phyloP scores from a whole-genome alignment of 129 eudicot species.

The Erigeron canadensis region DNA sequence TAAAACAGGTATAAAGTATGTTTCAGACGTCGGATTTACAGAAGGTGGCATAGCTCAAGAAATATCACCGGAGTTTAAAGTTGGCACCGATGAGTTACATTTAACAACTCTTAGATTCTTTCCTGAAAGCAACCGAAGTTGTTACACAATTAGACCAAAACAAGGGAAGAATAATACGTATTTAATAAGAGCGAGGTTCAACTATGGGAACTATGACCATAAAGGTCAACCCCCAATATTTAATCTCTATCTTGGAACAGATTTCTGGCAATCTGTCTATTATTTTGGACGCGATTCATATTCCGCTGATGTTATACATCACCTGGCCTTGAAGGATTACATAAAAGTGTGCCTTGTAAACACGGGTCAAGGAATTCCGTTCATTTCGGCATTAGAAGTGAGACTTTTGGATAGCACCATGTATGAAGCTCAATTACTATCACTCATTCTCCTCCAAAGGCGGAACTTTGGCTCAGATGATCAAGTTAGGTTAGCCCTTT shows the following conservation, averaged over 20 bases:
- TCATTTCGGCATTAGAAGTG: conserved; percentile 31
- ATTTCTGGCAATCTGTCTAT: conserved; percentile 33
- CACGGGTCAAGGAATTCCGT: conserved; percentile 27
- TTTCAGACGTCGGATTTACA: no score
- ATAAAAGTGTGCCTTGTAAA: conserved; percentile 36
- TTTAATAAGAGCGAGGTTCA: conserved; percentile 37
- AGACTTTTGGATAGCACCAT: conserved; percentile 1
- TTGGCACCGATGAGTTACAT: background rate
- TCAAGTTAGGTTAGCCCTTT: background rate
- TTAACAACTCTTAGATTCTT: conserved; percentile 39
- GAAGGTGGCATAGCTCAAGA: background rate
- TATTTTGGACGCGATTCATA: background rate
- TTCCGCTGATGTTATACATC: conserved; percentile 36
- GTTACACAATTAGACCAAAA: conserved; percentile 43
- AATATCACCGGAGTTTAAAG: background rate
- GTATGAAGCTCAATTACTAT: background rate
- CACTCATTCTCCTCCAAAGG: background rate
- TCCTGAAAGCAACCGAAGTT: conserved; percentile 39
- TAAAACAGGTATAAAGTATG: no score
- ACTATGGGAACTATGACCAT: conserved; percentile 44
- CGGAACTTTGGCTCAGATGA: background rate
- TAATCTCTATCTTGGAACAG: conserved; percentile 45
- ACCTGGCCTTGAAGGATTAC: conserved; percentile 20
- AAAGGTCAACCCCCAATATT: conserved; percentile 27
- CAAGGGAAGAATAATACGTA: conserved; percentile 34